Percentiles rank a stretch among this genome's conserved stretches.
Evolutionary conservation across 305 asterid species (phyloP).

Genomic region (Andrographis paniculata): DNA sequence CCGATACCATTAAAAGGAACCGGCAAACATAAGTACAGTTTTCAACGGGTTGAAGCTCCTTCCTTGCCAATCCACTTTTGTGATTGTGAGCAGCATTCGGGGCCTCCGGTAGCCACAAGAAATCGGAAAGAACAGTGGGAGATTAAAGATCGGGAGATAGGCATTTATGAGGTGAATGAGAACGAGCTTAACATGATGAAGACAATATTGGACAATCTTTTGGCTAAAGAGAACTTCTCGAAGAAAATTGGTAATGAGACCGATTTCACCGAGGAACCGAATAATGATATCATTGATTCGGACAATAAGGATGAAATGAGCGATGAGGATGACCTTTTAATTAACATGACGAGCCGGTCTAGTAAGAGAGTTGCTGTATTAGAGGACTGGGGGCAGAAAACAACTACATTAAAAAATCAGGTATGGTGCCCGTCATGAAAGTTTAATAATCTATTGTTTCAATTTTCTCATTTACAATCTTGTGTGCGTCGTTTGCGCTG

Average conservation of each 20-base stretch:
- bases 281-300: constrained; percentile 16
- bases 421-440: constrained; percentile 12
- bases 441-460: too few relatives aligned
- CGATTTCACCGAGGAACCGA: constrained; percentile 22
- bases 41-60: constrained; percentile 79
- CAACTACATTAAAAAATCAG: constrained; percentile 22
- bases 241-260: constrained; percentile 17
- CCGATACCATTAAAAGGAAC: constrained; percentile 69
- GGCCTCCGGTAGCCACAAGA: constrained; percentile 25
- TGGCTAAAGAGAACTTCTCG: constrained; percentile 38
- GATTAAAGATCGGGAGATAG: not conserved
- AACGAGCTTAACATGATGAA: constrained; percentile 72
- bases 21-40: constrained; percentile 94
- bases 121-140: constrained; percentile 5
- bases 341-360: constrained; percentile 41
- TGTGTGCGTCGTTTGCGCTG: not conserved
- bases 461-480: too few relatives aligned
- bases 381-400: constrained; percentile 29
- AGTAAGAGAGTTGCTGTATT: constrained; percentile 22
- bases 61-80: constrained; percentile 64
- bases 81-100: constrained; percentile 83
- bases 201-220: constrained; percentile 52
- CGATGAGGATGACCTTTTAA: constrained; percentile 58
- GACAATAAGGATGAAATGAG: constrained; percentile 42
- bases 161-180: constrained; percentile 46